These are phyloP conservation scores for Xylaria sp. DNA, from an alignment of 2,329 filamentous ascomycete genomes.

Conservation along the genomic window DNA sequence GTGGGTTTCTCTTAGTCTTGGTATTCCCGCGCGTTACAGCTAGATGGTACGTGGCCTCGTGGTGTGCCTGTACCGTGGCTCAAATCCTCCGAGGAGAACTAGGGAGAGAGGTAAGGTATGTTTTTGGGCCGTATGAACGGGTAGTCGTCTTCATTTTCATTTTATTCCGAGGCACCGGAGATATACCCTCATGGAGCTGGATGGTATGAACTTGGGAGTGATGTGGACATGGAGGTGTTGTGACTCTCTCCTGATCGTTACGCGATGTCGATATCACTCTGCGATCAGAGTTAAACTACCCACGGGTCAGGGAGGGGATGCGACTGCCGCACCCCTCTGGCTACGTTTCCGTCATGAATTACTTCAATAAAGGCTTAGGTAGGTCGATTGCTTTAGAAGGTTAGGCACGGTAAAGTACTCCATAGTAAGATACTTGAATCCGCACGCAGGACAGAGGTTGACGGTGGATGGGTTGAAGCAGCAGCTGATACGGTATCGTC, in stretches of 20 bases:
- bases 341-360: too few species aligned
- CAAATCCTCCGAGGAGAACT: neutral
- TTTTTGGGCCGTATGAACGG: neutral
- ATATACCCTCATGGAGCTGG: neutral
- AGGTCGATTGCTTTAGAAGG: too few species aligned
- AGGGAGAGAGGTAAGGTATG: neutral
- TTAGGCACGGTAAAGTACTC: too few species aligned
- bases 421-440: too few species aligned
- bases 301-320: too few species aligned
- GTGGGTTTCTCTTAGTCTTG: constrained; percentile 10
- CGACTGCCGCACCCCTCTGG: too few species aligned
- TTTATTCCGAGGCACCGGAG: neutral
- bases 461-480: too few species aligned
- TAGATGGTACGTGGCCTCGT: constrained; percentile 10
- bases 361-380: too few species aligned
- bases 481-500: too few species aligned
- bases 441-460: too few species aligned
- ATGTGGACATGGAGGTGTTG: neutral
- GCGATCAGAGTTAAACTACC: too few species aligned
- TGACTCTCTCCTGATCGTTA: neutral
- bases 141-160: neutral
- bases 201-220: neutral
- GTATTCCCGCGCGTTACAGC: neutral
- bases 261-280: too few species aligned
- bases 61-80: constrained; percentile 10